Conservation (phyloP, 371 early-diverging fungal species). For the Mucor sp. region DNA sequence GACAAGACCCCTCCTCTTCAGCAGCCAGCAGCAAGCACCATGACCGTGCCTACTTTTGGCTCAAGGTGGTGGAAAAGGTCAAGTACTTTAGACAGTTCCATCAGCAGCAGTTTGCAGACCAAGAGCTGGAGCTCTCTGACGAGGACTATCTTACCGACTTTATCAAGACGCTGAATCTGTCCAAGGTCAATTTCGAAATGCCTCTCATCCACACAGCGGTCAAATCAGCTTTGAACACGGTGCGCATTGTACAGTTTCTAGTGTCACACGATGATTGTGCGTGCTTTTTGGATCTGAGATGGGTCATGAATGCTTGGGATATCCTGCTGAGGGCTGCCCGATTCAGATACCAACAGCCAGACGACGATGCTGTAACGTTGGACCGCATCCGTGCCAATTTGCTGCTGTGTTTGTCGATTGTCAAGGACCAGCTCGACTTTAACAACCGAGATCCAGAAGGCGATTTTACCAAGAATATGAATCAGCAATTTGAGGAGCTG, state of each 20-base stretch:
- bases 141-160: slow-evolving; percentile 18
- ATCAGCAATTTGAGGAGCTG: slow-evolving; percentile 1
- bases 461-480: background rate
- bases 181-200: slow-evolving; percentile 12
- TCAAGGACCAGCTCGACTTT: slow-evolving; percentile 1
- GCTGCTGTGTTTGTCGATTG: slow-evolving; percentile 16
- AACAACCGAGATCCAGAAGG: slow-evolving; percentile 3
- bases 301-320: slow-evolving; percentile 27
- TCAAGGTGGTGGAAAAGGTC: slow-evolving; percentile 9
- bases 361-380: slow-evolving; percentile 2
- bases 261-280: slow-evolving; percentile 3
- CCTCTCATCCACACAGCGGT: slow-evolving; percentile 20
- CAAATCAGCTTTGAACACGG: slow-evolving; percentile 14
- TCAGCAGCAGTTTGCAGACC: background rate
- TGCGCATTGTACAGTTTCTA: slow-evolving; percentile 26
- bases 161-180: background rate
- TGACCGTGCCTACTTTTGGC: background rate
- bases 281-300: slow-evolving; percentile 19
- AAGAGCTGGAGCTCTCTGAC: slow-evolving; percentile 16
- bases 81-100: background rate
- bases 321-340: slow-evolving; percentile 10
- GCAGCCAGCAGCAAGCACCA: background rate
- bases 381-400: slow-evolving; percentile 24
- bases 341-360: slow-evolving; percentile 13
- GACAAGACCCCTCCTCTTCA: background rate